Conservation (phyloP, 805 yeast species). For the Candida glaebosa region DNA sequence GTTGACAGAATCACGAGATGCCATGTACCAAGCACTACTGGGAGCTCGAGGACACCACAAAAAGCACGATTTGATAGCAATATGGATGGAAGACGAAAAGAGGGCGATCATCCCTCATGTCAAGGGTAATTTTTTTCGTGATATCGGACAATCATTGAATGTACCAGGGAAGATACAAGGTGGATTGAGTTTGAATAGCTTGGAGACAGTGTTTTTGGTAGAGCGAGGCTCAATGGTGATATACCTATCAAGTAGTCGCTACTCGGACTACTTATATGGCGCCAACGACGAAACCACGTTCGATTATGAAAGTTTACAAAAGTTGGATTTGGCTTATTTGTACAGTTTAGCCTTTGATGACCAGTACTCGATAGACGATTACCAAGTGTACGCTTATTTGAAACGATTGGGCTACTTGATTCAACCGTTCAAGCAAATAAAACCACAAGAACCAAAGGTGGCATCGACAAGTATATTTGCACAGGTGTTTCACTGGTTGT, state of each 20-base stretch:
- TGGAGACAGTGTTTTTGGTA: conserved; percentile 72
- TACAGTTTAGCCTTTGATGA: conserved; percentile 49
- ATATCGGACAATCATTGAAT: conserved; percentile 58
- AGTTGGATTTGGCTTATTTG: conserved; percentile 60
- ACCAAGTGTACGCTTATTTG: conserved; percentile 68
- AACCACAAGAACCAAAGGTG: background rate
- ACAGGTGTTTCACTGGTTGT: background rate
- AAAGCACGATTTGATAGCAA: conserved; percentile 53
- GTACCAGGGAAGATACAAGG: conserved; percentile 14
- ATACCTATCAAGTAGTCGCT: conserved; percentile 21
- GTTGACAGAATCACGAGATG: conserved; percentile 53
- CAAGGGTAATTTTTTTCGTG: conserved; percentile 69
- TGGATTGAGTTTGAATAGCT: conserved; percentile 49
- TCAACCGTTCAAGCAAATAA: conserved; percentile 10
- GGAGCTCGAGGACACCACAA: conserved; percentile 44
- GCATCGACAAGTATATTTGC: background rate
- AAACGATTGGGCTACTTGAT: conserved; percentile 79
- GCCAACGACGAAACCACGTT: conserved; percentile 12
- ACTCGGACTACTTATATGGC: conserved; percentile 17
- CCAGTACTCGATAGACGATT: conserved; percentile 45
- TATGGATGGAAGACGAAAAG: conserved; percentile 32
- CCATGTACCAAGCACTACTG: conserved; percentile 69
- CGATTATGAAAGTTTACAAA: conserved; percentile 19
- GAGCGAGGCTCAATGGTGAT: conserved; percentile 64
- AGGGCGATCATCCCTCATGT: conserved; percentile 40